Evolutionary conservation across 345 rosid species (phyloP), one percentile per base, ranked within the genome.

Genomic region (Rhizophora apiculata): DNA sequence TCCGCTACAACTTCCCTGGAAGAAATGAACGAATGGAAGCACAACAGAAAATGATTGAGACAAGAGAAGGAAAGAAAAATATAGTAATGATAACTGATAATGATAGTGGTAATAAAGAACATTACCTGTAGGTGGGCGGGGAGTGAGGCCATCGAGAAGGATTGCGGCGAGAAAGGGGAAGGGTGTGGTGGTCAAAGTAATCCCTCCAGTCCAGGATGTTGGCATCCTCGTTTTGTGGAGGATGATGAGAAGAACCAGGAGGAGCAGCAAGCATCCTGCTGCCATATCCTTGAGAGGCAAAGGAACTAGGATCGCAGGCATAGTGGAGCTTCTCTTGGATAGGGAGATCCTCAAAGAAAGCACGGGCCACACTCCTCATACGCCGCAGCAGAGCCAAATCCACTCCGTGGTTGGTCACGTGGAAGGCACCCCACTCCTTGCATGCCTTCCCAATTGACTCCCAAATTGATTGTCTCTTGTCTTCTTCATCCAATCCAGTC

Each of bases 181-280:
- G 73, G 0, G 93, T 84, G 68, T 93, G 98, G 80, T 91, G 96
- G 65, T 93, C 96, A 16, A 91, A 91, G 84, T 89, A 93, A 49
- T 94, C 98, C 69, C 98, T 89, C 98, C 97, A 94, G 69, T 91
- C 98, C 72, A 91, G 77, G 21, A 89, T 87, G 39, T 19, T 68
- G 66, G 18, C 68, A 54, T 18, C 78, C 68, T 56, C 31, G 31
- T 24, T 9, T 9, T 24, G 13, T 81, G 31, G 29, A 56, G 60
- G 60, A 56, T 15, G 26, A 22, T 16, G 59, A 55, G 13, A 11
- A 39, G 15, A 39, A 39, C 76, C 63, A 0, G 75, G 49, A 4
- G 83, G 32, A 21, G 78, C 62, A 0, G 78, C 76, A 36, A 94
- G 84, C 98, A 91, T 87, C 32, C 86, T 85, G 72, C 91, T 89